Percentiles rank a stretch among this genome's conserved stretches.
Evolutionary conservation across 306 rosid species (phyloP).

Genomic region (Cicer yamashitae): DNA sequence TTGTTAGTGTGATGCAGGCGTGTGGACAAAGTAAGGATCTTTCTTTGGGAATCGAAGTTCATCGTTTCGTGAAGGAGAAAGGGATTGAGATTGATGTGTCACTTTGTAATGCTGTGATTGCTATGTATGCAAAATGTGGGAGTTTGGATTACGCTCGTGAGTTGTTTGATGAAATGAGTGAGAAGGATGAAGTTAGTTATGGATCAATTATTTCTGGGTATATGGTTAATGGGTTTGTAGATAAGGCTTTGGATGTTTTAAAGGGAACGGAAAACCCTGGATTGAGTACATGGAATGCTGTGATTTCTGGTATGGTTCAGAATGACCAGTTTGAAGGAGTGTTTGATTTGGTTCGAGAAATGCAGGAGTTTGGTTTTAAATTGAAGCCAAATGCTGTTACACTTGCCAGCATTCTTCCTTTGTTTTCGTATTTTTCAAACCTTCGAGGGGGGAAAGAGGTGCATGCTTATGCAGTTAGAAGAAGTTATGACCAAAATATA

Average conservation of each 20-base stretch:
- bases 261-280: slow-evolving; percentile 53
- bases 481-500: slow-evolving; percentile 57
- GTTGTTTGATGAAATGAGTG: slow-evolving; percentile 70
- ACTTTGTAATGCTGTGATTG: slow-evolving; percentile 73
- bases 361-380: slow-evolving; percentile 63
- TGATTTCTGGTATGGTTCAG: slow-evolving; percentile 82
- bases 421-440: slow-evolving; percentile 59
- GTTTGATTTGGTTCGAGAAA: slow-evolving; percentile 59
- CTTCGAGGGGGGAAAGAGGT: slow-evolving; percentile 77
- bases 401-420: slow-evolving; percentile 74
- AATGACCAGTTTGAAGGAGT: slow-evolving; percentile 57
- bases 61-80: slow-evolving; percentile 53
- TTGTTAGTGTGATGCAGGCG: slow-evolving; percentile 78
- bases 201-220: slow-evolving; percentile 74
- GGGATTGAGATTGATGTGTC: slow-evolving; percentile 59
- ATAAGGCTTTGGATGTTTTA: slow-evolving; percentile 68
- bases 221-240: slow-evolving; percentile 74
- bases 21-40: slow-evolving; percentile 88
- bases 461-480: slow-evolving; percentile 75
- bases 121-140: slow-evolving; percentile 84
- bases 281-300: slow-evolving; percentile 74
- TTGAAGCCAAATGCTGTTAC: slow-evolving; percentile 71
- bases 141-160: slow-evolving; percentile 75
- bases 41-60: slow-evolving; percentile 70
- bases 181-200: slow-evolving; percentile 73